Percentiles rank a stretch among this genome's conserved stretches.
Conservation (phyloP, 495 filamentous ascomycete genomes). For the Bacidia gigantensis region DNA sequence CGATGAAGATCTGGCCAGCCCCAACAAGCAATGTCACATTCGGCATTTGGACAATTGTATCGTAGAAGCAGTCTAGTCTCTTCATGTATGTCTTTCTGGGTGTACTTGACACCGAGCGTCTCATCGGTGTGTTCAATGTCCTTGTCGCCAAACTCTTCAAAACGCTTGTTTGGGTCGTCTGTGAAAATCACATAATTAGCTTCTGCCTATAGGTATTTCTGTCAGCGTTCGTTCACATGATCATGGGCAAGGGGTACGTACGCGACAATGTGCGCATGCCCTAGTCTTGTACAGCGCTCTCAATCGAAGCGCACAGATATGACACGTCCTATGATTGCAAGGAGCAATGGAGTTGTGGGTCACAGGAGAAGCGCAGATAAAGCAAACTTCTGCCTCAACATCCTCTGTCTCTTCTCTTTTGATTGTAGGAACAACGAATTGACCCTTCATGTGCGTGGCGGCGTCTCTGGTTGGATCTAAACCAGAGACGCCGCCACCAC, state of each 20-base stretch:
- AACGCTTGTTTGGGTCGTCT: slow-evolving; percentile 63
- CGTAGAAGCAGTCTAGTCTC: slow-evolving; percentile 78
- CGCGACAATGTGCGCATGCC: slow-evolving; percentile 85
- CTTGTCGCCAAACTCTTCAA: slow-evolving; percentile 58
- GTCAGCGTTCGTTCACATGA: slow-evolving; percentile 17
- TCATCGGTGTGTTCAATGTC: slow-evolving; percentile 66
- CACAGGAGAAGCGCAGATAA: slow-evolving; percentile 86
- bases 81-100: slow-evolving; percentile 70
- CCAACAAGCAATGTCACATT: slow-evolving; percentile 79
- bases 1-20: slow-evolving; percentile 89
- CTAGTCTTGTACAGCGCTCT: slow-evolving; percentile 91
- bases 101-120: slow-evolving; percentile 80
- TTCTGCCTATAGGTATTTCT: slow-evolving; percentile 41
- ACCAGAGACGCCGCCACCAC: slow-evolving; percentile 27
- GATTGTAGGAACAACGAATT: slow-evolving; percentile 19
- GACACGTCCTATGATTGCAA: slow-evolving; percentile 90
- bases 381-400: slow-evolving; percentile 72
- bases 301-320: slow-evolving; percentile 82
- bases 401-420: slow-evolving; percentile 31
- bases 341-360: slow-evolving; percentile 74
- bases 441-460: slow-evolving; percentile 17
- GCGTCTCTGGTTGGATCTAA: slow-evolving; percentile 30
- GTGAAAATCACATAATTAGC: slow-evolving; percentile 84
- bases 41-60: slow-evolving; percentile 82
- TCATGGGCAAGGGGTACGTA: slow-evolving; percentile 29